phyloP scores from a whole-genome alignment of 306 rosid species.

The Albizia julibrissin region DNA sequence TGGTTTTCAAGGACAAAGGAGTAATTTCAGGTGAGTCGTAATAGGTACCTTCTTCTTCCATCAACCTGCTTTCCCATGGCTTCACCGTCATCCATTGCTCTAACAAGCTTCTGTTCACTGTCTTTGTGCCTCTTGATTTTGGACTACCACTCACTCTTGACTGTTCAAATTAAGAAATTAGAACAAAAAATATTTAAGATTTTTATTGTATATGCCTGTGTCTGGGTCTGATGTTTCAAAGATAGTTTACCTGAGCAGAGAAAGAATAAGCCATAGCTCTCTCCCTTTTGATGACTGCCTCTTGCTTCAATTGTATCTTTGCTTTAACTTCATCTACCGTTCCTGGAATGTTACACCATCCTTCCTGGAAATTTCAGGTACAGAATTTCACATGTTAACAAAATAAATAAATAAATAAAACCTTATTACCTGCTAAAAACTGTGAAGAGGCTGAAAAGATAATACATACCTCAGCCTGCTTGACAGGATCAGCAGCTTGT shows the following conservation, averaged over 20 bases:
- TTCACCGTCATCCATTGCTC: slow-evolving; percentile 77
- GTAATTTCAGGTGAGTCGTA: slow-evolving; percentile 46
- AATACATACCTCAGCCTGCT: slow-evolving; percentile 67
- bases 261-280: slow-evolving; percentile 65
- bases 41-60: slow-evolving; percentile 39
- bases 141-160: slow-evolving; percentile 60
- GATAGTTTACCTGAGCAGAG: slow-evolving; percentile 61
- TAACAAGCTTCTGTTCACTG: slow-evolving; percentile 43
- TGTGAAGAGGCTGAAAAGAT: background rate
- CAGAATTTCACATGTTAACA: background rate
- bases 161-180: slow-evolving; percentile 44
- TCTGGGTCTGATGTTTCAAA: background rate
- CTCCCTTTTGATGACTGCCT: slow-evolving; percentile 72
- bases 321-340: slow-evolving; percentile 61
- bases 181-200: background rate
- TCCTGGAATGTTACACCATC: slow-evolving; percentile 83
- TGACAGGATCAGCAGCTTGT: slow-evolving; percentile 52
- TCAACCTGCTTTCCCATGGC: slow-evolving; percentile 71
- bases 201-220: background rate
- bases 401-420: background rate
- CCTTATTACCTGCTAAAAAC: background rate
- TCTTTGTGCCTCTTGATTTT: slow-evolving; percentile 44
- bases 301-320: slow-evolving; percentile 71
- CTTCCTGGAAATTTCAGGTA: slow-evolving; percentile 50
- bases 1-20: slow-evolving; percentile 50